Evolutionary conservation across 768 basidiomycete genomes (phyloP).

Genomic region (Termitomyces sp.): DNA sequence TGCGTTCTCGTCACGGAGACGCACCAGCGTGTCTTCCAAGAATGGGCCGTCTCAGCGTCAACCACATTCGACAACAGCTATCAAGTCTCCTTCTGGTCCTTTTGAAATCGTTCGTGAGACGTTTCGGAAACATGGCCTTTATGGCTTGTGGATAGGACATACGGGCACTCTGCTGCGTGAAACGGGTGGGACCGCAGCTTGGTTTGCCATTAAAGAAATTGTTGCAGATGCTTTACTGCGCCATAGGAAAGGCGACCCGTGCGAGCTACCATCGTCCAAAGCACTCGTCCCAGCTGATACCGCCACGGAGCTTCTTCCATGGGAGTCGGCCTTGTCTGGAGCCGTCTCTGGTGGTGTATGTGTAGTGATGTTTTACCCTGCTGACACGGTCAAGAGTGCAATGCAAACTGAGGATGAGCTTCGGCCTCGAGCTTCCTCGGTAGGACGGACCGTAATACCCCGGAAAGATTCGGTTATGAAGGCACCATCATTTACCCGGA

Average conservation of each 20-base stretch:
- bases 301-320: conserved; percentile 37
- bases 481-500: conserved; percentile 39
- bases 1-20: conserved; percentile 1
- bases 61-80: conserved; percentile 14
- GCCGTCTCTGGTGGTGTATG: conserved; percentile 76
- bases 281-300: conserved; percentile 6
- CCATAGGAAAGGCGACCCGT: conserved; percentile 12
- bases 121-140: conserved; percentile 46
- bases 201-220: conserved; percentile 84
- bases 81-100: conserved; percentile 56
- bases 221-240: conserved; percentile 56
- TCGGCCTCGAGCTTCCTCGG: conserved; percentile 28
- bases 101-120: conserved; percentile 56
- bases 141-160: conserved; percentile 82
- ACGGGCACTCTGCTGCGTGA: conserved; percentile 84
- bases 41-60: conserved; percentile 2
- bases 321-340: conserved; percentile 77
- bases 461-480: neutral
- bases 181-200: conserved; percentile 79
- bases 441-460: neutral
- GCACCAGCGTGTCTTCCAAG: neutral
- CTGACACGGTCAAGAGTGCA: conserved; percentile 84
- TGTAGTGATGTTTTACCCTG: conserved; percentile 82
- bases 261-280: conserved; percentile 5
- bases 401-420: conserved; percentile 89